phyloP scores from a whole-genome alignment of 2,329 filamentous ascomycete genomes.

The Monosporascus sp. region DNA sequence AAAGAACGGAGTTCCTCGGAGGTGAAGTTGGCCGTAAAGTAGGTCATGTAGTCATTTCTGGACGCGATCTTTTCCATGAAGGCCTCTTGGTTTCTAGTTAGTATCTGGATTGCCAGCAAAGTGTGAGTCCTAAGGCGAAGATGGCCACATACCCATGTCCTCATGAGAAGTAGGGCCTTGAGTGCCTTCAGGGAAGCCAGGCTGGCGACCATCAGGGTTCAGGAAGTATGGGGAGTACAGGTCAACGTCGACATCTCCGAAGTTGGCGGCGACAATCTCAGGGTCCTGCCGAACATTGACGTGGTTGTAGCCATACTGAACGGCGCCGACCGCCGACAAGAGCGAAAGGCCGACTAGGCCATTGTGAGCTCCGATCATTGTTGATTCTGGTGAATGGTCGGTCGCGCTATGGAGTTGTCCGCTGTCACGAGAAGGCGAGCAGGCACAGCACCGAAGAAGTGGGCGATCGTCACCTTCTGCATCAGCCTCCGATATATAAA shows the following conservation, averaged over 20 bases:
- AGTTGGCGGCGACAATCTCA: slow-evolving; percentile 23
- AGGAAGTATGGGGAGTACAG: slow-evolving; percentile 25
- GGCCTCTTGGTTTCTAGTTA: slow-evolving; percentile 11
- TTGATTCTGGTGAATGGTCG: too few species aligned
- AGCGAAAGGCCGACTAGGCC: neutral
- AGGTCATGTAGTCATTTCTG: slow-evolving; percentile 23
- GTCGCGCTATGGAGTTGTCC: too few species aligned
- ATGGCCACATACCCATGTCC: slow-evolving; percentile 19
- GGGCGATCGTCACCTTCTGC: too few species aligned
- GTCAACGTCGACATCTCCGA: slow-evolving; percentile 23
- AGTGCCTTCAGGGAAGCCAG: slow-evolving; percentile 22
- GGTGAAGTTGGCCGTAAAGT: slow-evolving; percentile 22
- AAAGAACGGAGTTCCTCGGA: slow-evolving; percentile 24
- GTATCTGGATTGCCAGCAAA: too few species aligned
- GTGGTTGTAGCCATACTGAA: slow-evolving; percentile 21
- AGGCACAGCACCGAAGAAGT: too few species aligned
- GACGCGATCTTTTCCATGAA: slow-evolving; percentile 22
- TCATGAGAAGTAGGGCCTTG: slow-evolving; percentile 25
- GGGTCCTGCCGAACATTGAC: slow-evolving; percentile 20
- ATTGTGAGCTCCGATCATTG: too few species aligned
- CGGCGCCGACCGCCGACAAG: slow-evolving; percentile 6
- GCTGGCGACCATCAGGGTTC: slow-evolving; percentile 15
- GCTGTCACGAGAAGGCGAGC: too few species aligned
- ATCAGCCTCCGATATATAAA: too few species aligned
- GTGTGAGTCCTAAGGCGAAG: neutral